Percentiles rank a stretch among this genome's conserved stretches.
phyloP scores from a whole-genome alignment of 495 filamentous ascomycete species.

The Lasiosphaeria ovina region DNA sequence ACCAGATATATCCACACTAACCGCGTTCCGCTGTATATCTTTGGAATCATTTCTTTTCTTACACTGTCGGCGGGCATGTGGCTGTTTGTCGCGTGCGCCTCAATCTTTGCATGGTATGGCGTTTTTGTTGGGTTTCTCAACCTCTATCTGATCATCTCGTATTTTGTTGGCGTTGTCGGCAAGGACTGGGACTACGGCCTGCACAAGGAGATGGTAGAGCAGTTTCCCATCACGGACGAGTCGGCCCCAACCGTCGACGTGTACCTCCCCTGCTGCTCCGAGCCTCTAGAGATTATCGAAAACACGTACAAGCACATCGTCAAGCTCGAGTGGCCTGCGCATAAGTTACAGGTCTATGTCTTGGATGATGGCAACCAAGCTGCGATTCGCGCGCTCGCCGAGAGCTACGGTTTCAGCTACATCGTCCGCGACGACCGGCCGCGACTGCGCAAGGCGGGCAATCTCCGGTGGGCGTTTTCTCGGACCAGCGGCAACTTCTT shows the following conservation, averaged over 20 bases:
- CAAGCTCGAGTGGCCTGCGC: slow-evolving; percentile 29
- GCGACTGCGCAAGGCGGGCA: slow-evolving; percentile 33
- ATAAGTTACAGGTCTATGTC: slow-evolving; percentile 28
- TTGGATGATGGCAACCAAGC: slow-evolving; percentile 28
- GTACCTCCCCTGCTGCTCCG: slow-evolving; percentile 36
- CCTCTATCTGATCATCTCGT: slow-evolving; percentile 35
- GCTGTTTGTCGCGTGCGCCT: slow-evolving; percentile 29
- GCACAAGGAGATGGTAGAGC: slow-evolving; percentile 17
- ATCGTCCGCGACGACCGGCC: slow-evolving; percentile 34
- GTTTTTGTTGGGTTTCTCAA: slow-evolving; percentile 36
- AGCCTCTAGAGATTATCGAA: slow-evolving; percentile 34
- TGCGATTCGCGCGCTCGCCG: slow-evolving; percentile 22
- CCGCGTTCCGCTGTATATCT: slow-evolving; percentile 33
- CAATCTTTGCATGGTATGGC: slow-evolving; percentile 36
- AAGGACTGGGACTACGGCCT: slow-evolving; percentile 30
- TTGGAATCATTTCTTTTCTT: slow-evolving; percentile 31
- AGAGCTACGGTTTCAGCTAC: slow-evolving; percentile 31
- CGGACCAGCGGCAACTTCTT: slow-evolving; percentile 31
- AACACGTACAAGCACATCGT: slow-evolving; percentile 35
- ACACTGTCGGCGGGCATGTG: slow-evolving; percentile 36
- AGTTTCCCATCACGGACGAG: slow-evolving; percentile 29
- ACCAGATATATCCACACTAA: slow-evolving; percentile 30
- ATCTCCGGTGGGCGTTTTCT: slow-evolving; percentile 32
- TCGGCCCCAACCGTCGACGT: slow-evolving; percentile 33
- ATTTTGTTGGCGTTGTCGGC: slow-evolving; percentile 32